Base-by-base conservation (phyloP, 1,284 basidiomycete species). In the Ustilago nuda region DNA sequence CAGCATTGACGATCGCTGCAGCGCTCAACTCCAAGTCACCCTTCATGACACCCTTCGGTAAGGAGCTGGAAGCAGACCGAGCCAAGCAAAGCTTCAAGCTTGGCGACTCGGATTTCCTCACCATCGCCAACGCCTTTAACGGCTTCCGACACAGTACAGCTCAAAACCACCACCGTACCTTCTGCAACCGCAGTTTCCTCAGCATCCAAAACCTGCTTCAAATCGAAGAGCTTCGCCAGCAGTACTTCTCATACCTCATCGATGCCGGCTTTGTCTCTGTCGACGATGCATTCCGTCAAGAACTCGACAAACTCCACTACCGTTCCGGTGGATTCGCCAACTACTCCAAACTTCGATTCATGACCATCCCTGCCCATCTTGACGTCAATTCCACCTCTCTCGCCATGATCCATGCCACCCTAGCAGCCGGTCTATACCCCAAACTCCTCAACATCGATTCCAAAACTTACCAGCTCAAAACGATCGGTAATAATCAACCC, bases 51-150 rank as follows among this genome's bases (percentile, higher is more conserved):
- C 95, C 96, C 0, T 91, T 98, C 70, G 95, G 96, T 2, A 88
- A 92, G 57, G 95, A 98, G 85, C 88, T 90, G 54, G 93, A 95
- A 81, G 95, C 96, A 0, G 92, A 95, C 81, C 89, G 90, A 4
- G 93, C 94, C 45, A 98, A 95, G 86, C 88, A 88, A 46, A 89
- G 89, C 2, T 98, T 99, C 88, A 91, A 91, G 75, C 87, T 89
- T 43, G 94, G 94, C 72, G 93, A 97, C 86, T 95, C 93, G n/a
- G 96, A 99, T 86, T 99, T 99, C 85, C 83, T 98, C 74, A 97
- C 95, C 0, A 90, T 96, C 50, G 94, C 95, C 82, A 93, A 95
- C 78, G 95, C 93, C 0, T 99, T 95, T 87, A 88, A 91, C 9
- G 92, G 91, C 70, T 99, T 96, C 95, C 89, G 94, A 19, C 89